Base-by-base conservation (phyloP, 225 moss, liverwort and hornwort genomes). In the Polytrichum formosum region DNA sequence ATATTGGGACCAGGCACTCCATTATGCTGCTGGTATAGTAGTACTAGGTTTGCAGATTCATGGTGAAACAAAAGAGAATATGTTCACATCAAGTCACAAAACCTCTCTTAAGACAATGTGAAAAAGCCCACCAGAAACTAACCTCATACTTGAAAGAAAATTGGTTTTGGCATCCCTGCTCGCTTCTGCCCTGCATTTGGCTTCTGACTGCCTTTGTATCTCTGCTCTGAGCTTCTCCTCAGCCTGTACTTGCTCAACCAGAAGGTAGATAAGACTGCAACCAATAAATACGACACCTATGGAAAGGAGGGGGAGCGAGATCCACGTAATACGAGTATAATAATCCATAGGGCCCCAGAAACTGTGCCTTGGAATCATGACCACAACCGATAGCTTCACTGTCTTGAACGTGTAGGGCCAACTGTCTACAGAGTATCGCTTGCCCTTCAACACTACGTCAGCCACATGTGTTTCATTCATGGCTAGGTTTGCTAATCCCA, bases 161-260 rank as follows among this genome's bases (percentile, higher is more conserved):
- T 84, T 87, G 73, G 90, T 90, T 81, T 90, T 90, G 26, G 90
- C 90, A 79, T 90, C 90, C 68, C 87, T 79, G 79, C 87, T 90
- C 68, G 90, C 87, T 81, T 90, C 90, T 28, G 90, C 90, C 65
- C 82, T 70, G 73, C 71, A 67, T 70, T 74, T 90, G 61, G 84
- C 84, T 67, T 90, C 84, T 56, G 82, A 70, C 72, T 87, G 84
- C n/a, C 76, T 75, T 35, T 74, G 80, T 71, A 90, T 82, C 73
- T 87, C 87, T 71, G 71, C 70, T 78, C 90, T 76, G 27, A 87
- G 84, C 68, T 80, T 90, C 74, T 84, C 67, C 69, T 84, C 84
- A 37, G 74, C 79, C 58, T 80, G 74, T 71, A 80, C 79, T 72
- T 87, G 77, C 76, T 82, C 87, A 72, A 80, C 72, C 58, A 84